phyloP scores from a whole-genome alignment of 108 stramenopile species.

The Stephanodiscus triporus region DNA sequence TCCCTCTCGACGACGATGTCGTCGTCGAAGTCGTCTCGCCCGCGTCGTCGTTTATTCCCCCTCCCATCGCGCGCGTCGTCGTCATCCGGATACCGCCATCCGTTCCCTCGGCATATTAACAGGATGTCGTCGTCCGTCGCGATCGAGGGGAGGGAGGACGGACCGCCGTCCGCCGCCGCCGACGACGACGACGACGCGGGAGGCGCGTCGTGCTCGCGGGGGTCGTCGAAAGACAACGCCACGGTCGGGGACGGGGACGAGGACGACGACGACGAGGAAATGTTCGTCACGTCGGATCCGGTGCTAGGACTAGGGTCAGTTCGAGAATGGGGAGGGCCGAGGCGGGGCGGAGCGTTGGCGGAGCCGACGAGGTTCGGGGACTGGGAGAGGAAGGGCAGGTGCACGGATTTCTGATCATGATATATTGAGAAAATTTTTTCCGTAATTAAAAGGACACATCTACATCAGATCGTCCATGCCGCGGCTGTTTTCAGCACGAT shows the following conservation, averaged over 20 bases:
- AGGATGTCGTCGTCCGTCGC: too few species aligned
- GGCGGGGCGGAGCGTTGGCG: constrained; percentile 86
- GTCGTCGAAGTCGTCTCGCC: too few species aligned
- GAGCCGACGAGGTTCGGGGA: constrained; percentile 98
- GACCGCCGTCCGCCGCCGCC: too few species aligned
- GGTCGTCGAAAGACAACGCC: constrained; percentile 21
- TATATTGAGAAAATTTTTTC: background rate
- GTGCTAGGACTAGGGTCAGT: constrained; percentile 60
- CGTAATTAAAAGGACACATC: background rate
- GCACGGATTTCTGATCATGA: constrained; percentile 85
- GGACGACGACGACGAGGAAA: constrained; percentile 91
- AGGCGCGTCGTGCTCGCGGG: constrained; percentile 28
- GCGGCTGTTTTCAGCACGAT: constrained; percentile 63
- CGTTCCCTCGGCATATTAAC: too few species aligned
- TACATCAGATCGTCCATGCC: background rate
- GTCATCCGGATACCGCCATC: too few species aligned
- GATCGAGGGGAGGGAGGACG: too few species aligned
- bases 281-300: constrained; percentile 82
- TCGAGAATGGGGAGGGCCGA: constrained; percentile 96
- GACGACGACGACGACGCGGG: too few species aligned
- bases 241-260: constrained; percentile 80
- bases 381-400: constrained; percentile 98
- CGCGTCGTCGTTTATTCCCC: too few species aligned
- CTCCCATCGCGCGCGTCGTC: too few species aligned
- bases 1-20: too few species aligned